Evolutionary conservation across 2,329 filamentous ascomycete genomes (phyloP), one percentile per base, ranked within the genome.

Genomic region (Fusarium pilosicola): DNA sequence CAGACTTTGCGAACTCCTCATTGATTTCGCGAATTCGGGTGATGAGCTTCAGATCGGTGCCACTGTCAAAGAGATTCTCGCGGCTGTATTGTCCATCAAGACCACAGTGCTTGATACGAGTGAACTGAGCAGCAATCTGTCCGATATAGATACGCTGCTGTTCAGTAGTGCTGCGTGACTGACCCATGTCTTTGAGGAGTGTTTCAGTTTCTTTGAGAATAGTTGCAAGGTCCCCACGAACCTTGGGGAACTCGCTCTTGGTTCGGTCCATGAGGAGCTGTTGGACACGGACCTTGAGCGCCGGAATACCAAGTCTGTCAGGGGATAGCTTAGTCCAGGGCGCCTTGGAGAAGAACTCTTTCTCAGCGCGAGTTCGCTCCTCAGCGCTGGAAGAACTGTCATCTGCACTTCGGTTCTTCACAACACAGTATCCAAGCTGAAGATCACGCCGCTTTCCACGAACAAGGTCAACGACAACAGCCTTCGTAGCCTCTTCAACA

Each of bases 371-470:
- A 11, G 80, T 73, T 0, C 85, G 81, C 2, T 83, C 70, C 2
- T 76, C 63, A 0, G 83, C 62, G 0, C 76, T 79, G 2, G 82
- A 81, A 1, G 75, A 62, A 1, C 51, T 71, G 10, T 87, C 85
- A 20, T 87, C 85, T 0, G 84, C 83, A 15, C 86, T 78, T 0
- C 86, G 83, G 34, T 87, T 88, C 59, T 84, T 83, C 55, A 89
- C 84, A 0, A 88, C 76, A 24, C 81, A 87, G 59, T 87, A 88
- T 0, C 87, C 86, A 0, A 89, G 81, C 3, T 81, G 81, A 1
- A 88, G 78, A 3, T 83, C 76, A 3, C 81, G 80, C 6, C 82
- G 80, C 20, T 83, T 84, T 0, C 85, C 85, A 0, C 59, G 51
- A 1, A 88, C 80, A 1, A 87, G 82, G 8, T 87, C 81, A 7